Conservation (phyloP, 306 rosid genomes). For the Sindora glabra region DNA sequence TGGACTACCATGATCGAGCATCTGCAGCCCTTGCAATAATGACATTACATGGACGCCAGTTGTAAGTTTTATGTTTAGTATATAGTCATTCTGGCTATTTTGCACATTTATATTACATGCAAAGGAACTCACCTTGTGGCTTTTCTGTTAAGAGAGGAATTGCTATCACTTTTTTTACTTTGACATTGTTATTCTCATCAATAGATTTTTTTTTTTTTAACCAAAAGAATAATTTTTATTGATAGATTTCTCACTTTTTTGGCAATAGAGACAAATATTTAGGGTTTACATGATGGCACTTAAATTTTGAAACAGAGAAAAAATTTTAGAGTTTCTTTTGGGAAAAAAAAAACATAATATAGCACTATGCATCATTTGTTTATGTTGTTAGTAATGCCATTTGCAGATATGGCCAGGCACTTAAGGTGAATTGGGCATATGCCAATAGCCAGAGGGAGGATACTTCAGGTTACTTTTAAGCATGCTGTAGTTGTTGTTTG, state of each 20-base stretch:
- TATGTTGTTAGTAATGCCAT: not conserved
- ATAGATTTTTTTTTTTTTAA: no score
- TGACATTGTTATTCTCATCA: not conserved
- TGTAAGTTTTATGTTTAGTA: slow-evolving; percentile 32
- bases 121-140: not conserved
- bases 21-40: slow-evolving; percentile 61
- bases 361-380: not conserved
- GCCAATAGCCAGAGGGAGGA: slow-evolving; percentile 52
- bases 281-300: not conserved
- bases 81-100: slow-evolving; percentile 9
- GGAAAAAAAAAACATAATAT: not conserved
- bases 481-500: slow-evolving; percentile 3
- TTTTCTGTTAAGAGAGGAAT: slow-evolving; percentile 8
- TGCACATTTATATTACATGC: slow-evolving; percentile 7
- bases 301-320: slow-evolving; percentile 1
- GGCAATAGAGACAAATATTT: not conserved
- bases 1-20: slow-evolving; percentile 51
- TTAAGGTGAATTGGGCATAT: slow-evolving; percentile 65
- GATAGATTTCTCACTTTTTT: not conserved
- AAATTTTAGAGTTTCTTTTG: not conserved
- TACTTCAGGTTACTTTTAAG: slow-evolving; percentile 46
- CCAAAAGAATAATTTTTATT: no score
- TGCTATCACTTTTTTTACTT: slow-evolving; percentile 1
- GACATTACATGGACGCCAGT: slow-evolving; percentile 51
- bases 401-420: slow-evolving; percentile 53